Conservation (phyloP, 345 rosid genomes). For the Salix purpurea region DNA sequence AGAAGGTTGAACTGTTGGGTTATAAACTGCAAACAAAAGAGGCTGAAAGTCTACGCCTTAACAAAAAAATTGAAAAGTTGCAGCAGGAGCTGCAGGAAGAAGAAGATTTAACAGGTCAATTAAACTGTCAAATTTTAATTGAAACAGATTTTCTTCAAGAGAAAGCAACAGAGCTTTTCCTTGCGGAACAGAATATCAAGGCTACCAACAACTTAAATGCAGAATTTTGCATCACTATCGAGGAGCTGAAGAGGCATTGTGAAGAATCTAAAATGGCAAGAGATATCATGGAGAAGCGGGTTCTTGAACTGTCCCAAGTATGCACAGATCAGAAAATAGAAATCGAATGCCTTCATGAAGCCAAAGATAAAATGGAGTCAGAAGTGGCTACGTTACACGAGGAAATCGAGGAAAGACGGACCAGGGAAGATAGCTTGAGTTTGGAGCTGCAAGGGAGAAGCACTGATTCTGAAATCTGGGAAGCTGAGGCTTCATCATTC, state of each 20-base stretch:
- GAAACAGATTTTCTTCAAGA: constrained; percentile 52
- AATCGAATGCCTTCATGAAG: constrained; percentile 43
- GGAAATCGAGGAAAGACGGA: constrained; percentile 49
- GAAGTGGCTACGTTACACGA: constrained; percentile 34
- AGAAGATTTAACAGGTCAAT: constrained; percentile 49
- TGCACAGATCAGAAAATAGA: constrained; percentile 38
- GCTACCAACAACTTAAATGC: constrained; percentile 47
- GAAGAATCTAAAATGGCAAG: constrained; percentile 41
- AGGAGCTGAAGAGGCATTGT: constrained; percentile 58
- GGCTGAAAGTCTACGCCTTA: constrained; percentile 38
- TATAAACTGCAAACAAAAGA: constrained; percentile 47
- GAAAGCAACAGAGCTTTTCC: constrained; percentile 55
- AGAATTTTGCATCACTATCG: constrained; percentile 52
- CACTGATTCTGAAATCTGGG: constrained; percentile 85
- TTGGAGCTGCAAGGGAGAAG: constrained; percentile 70
- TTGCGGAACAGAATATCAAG: constrained; percentile 65
- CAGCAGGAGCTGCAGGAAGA: constrained; percentile 51
- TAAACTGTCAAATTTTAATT: constrained; percentile 46
- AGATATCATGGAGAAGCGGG: constrained; percentile 39
- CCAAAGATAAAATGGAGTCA: constrained; percentile 48
- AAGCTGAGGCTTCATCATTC: constrained; percentile 81
- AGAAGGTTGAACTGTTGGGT: constrained; percentile 44
- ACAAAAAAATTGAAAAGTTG: constrained; percentile 46
- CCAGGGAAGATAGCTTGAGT: constrained; percentile 62
- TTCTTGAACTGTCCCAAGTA: constrained; percentile 39